Conservation (phyloP, 1,139 yeast genomes). For the Candida mesenterica region DNA sequence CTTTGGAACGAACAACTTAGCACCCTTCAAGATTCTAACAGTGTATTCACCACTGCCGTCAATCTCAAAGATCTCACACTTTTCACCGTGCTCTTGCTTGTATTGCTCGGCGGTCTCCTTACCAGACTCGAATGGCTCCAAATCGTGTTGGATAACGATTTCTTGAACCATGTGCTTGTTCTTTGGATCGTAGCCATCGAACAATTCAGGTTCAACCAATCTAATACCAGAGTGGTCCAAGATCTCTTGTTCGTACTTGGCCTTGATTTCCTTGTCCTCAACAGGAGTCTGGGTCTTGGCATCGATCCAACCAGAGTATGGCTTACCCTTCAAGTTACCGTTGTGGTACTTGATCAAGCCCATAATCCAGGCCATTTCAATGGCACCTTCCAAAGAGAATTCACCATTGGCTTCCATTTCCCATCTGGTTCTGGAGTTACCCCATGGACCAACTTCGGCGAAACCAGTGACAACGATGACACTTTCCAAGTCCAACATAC, state of each 20-base stretch:
- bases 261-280: slow-evolving; percentile 90
- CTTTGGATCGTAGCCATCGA: slow-evolving; percentile 90
- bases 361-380: slow-evolving; percentile 99
- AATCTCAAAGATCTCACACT: slow-evolving; percentile 87
- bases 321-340: slow-evolving; percentile 86
- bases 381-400: slow-evolving; percentile 96
- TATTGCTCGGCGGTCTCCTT: slow-evolving; percentile 95
- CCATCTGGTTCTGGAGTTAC: slow-evolving; percentile 99
- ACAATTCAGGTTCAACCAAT: slow-evolving; percentile 91
- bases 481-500: slow-evolving; percentile 86
- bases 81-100: slow-evolving; percentile 90
- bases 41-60: slow-evolving; percentile 91
- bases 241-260: slow-evolving; percentile 84
- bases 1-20: slow-evolving; percentile 87
- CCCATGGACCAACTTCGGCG: slow-evolving; percentile 99
- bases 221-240: slow-evolving; percentile 95
- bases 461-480: slow-evolving; percentile 96
- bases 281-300: slow-evolving; percentile 90
- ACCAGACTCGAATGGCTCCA: slow-evolving; percentile 93
- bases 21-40: slow-evolving; percentile 89
- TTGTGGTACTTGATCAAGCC: slow-evolving; percentile 93
- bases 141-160: slow-evolving; percentile 91
- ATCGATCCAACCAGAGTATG: slow-evolving; percentile 96
- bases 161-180: slow-evolving; percentile 93
- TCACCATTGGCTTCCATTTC: slow-evolving; percentile 97